Conservation (phyloP, 805 yeast species). For the Saturnispora quitensis region DNA sequence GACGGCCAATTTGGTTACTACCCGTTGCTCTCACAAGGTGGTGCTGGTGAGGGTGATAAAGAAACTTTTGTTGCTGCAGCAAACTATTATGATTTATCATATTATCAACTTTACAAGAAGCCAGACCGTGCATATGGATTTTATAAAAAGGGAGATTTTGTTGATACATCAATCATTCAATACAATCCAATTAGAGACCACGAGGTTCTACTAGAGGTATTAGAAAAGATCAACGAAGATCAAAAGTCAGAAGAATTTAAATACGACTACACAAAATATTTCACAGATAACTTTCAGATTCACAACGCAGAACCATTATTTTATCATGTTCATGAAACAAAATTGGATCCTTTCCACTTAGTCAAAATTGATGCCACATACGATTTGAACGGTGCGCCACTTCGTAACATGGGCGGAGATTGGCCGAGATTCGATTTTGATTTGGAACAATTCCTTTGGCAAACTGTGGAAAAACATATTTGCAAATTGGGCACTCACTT, state of each 20-base stretch:
- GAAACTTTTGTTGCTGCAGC: conserved; percentile 72
- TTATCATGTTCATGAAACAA: conserved; percentile 39
- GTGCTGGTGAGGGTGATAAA: conserved; percentile 75
- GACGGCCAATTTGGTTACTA: conserved; percentile 54
- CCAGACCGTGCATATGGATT: conserved; percentile 13
- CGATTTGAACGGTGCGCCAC: conserved; percentile 9
- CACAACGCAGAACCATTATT: conserved; percentile 16
- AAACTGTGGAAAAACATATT: conserved; percentile 13
- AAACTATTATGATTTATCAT: conserved; percentile 36
- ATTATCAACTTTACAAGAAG: conserved; percentile 41
- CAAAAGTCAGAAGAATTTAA: conserved; percentile 3
- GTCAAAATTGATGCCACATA: conserved; percentile 10
- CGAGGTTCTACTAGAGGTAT: conserved; percentile 7
- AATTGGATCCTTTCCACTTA: conserved; percentile 36
- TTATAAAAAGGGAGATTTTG: conserved; percentile 12
- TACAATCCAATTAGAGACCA: conserved; percentile 13
- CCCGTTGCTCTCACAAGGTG: conserved; percentile 48
- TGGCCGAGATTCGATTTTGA: conserved; percentile 14
- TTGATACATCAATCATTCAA: conserved; percentile 15
- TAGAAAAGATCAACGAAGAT: conserved; percentile 15
- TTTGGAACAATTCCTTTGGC: conserved; percentile 19
- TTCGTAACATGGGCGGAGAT: conserved; percentile 18
- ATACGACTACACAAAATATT: conserved; percentile 14
- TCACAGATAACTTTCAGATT: conserved; percentile 13
- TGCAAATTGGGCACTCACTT: conserved; percentile 12